phyloP scores from a whole-genome alignment of 2,329 filamentous ascomycete genomes.

The Clonostachys chloroleuca region DNA sequence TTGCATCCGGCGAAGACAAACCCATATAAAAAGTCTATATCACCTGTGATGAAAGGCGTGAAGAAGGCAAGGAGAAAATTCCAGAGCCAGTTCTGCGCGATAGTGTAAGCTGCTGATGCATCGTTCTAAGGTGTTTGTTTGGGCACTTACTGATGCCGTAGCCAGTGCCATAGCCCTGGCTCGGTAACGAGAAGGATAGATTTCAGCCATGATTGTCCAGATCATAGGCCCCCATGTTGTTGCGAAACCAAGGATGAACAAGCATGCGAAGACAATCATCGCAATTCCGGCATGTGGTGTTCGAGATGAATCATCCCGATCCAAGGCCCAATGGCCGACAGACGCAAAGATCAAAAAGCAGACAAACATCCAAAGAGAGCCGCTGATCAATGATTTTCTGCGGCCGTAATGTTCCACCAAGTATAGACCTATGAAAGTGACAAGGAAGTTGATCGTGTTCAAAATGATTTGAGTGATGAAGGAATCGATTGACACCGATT shows the following conservation, averaged over 20 bases:
- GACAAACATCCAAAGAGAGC: constrained; percentile 55
- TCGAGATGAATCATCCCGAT: constrained; percentile 21
- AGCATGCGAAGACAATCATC: constrained; percentile 59
- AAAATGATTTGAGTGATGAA: constrained; percentile 67
- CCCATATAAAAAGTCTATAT: constrained; percentile 69
- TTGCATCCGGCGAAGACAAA: constrained; percentile 75
- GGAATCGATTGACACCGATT: constrained; percentile 44
- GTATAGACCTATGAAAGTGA: constrained; percentile 65
- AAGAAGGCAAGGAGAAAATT: constrained; percentile 76
- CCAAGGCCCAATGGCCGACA: constrained; percentile 43
- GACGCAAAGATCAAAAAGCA: constrained; percentile 58
- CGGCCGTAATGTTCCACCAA: constrained; percentile 66
- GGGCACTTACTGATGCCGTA: constrained; percentile 22
- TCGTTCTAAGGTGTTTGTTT: too few species aligned
- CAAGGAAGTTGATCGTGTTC: constrained; percentile 61
- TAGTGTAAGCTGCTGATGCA: too few species aligned
- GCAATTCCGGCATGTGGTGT: constrained; percentile 45
- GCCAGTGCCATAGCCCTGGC: constrained; percentile 57
- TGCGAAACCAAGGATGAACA: constrained; percentile 63
- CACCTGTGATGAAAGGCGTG: constrained; percentile 71
- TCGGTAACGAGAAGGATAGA: constrained; percentile 60
- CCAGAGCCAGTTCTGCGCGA: constrained; percentile 62
- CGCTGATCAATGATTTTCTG: constrained; percentile 56
- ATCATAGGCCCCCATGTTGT: constrained; percentile 64
- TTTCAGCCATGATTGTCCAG: constrained; percentile 60